These are phyloP conservation scores for Pseudogymnoascus destructans DNA, from an alignment of 2,329 filamentous ascomycete species.

Conservation along the genomic window DNA sequence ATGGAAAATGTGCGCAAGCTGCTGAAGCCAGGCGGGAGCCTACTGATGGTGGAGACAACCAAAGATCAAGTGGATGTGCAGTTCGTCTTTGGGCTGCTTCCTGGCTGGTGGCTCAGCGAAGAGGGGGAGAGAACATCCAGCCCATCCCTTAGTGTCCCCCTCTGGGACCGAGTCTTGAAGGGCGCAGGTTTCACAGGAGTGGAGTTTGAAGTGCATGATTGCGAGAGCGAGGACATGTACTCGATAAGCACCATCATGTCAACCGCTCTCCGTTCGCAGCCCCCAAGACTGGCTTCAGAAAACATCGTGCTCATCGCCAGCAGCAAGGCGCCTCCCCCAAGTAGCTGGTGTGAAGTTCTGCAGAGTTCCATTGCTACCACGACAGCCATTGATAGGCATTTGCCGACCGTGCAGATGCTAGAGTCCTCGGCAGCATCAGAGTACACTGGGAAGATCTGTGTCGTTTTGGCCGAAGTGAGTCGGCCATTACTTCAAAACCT, in stretches of 20 bases:
- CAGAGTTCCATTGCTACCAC: background rate
- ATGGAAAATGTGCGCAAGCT: constrained; percentile 21
- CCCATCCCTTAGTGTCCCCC: background rate
- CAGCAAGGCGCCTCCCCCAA: background rate
- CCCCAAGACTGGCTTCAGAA: background rate
- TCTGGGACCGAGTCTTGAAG: background rate
- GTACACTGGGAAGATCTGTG: background rate
- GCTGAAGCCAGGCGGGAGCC: constrained; percentile 21
- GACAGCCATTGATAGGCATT: background rate
- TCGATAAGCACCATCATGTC: background rate
- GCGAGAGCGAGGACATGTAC: background rate
- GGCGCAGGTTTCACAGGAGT: background rate
- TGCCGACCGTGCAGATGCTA: background rate
- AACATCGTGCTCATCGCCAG: background rate
- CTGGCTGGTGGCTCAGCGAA: constrained; percentile 26
- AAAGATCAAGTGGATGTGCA: constrained; percentile 17
- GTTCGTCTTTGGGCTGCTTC: constrained; percentile 23
- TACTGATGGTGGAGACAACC: constrained; percentile 24
- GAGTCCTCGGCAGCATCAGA: background rate
- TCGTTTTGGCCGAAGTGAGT: background rate
- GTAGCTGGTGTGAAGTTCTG: background rate
- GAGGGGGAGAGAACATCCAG: background rate
- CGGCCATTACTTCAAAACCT: background rate
- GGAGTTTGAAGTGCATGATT: background rate
- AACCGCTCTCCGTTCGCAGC: background rate